These are phyloP conservation scores for Citropsis articulata DNA, from an alignment of 345 rosid species.

Conservation along the genomic window DNA sequence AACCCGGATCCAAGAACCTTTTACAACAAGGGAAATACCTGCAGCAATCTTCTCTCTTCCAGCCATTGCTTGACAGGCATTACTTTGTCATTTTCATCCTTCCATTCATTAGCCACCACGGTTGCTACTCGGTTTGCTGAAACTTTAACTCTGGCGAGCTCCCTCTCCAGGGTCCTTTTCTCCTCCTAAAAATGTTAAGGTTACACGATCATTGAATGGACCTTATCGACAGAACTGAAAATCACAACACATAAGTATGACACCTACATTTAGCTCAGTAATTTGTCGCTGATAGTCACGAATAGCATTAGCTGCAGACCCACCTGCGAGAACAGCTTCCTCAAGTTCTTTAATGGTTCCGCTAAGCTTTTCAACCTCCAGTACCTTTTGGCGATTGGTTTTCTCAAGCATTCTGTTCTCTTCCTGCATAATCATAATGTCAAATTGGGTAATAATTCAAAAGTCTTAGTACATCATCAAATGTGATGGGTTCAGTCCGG, in stretches of 20 bases:
- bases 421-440: constrained; percentile 42
- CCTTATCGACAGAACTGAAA: neutral
- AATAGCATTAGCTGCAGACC: constrained; percentile 77
- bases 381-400: constrained; percentile 84
- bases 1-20: neutral
- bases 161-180: constrained; percentile 90
- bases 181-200: constrained; percentile 52
- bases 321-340: constrained; percentile 80
- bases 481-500: neutral
- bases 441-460: constrained; percentile 4
- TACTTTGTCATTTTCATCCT: constrained; percentile 86
- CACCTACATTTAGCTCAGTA: constrained; percentile 65
- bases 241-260: neutral
- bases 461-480: neutral
- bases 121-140: constrained; percentile 80
- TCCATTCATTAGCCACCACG: constrained; percentile 93
- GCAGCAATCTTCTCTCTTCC: constrained; percentile 80
- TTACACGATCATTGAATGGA: neutral
- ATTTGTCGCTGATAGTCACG: constrained; percentile 72
- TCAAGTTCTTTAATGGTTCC: constrained; percentile 79
- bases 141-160: constrained; percentile 82
- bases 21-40: constrained; percentile 39
- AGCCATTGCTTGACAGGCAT: constrained; percentile 95
- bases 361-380: constrained; percentile 85
- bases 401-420: constrained; percentile 92